Base-by-base conservation (phyloP, 495 filamentous ascomycete genomes). In the Rostrohypoxylon terebratum region DNA sequence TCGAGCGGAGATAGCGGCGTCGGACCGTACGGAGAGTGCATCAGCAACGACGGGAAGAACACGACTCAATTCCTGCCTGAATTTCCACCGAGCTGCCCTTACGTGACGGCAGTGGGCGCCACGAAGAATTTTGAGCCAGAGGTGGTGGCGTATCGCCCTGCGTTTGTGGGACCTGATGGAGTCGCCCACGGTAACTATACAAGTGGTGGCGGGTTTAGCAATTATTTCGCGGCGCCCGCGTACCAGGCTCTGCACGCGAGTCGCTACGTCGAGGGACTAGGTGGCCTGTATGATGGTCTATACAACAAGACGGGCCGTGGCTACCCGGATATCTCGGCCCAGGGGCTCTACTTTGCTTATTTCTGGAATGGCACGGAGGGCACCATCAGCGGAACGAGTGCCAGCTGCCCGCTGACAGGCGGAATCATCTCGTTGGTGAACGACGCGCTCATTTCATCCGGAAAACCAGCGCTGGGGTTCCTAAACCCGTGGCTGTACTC, bases 401-500 rank as follows among this genome's bases (percentile, higher is more conserved):
- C 88, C n/a, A 83, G 88, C 0, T 79, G 90, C 0, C 92, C 92
- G 0, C 81, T 88, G 0, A 87, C 91, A 18, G 85, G 87, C 2
- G 90, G 86, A 14, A 77, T 94, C 18, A 77, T 94, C 8, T 84
- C 84, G 0, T 79, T 93, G 16, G 81, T 94, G 42, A 93, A 94
- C 67, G 90, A 91, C 68, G 91, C 89, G 0, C 83, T 90, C 0
- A 78, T 90, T 42, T 78, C 84, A 0, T 82, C 81, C 16, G 86
- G 86, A 20, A 78, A 87, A 73, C 80, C 87, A 0, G 79, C 86
- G 0, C 75, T 94, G 59, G 92, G 92, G 0, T 94, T 93, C 82
- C 73, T 93, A 34, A 94, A 94, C 76, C 91, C 91, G 0, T 92
- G 89, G 89, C 72, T 94, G 28, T 94, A 93, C 79, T 80, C 80